Base-by-base conservation (phyloP, 805 yeast species). In the Geotrichum ghanense region DNA sequence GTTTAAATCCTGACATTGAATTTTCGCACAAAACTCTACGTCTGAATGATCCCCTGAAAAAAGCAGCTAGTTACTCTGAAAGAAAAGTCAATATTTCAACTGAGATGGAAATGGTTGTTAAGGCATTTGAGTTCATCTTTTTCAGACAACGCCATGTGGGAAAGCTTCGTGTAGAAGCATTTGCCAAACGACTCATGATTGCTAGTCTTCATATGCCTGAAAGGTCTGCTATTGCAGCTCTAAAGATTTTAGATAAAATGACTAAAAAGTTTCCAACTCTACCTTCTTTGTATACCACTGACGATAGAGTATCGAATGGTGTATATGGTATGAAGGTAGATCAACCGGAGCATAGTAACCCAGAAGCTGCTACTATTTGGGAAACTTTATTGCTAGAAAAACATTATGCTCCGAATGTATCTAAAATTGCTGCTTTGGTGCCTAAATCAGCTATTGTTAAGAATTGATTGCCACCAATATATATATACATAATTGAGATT, bases 321-420 rank as follows among this genome's bases (percentile, higher is more conserved):
- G 70, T 72, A 12, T 83, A 82, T 58, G 75, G 78, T 22, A 70
- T 81, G 53, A 87, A 79, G 43, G 73, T 73, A 10, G 75, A 75
- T 45, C 79, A 76, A 42, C 77, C 85, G 9, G 85, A 82, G 53
- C 77, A 90, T 60, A 70, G 84, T 54, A 89, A 92, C 58, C 75
- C 95, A 1, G 90, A 82, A 40, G 92, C 90, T 16, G 94, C 97
- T 1, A 82, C 88, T 0, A 65, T 90, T 27, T 92, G 95, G 95
- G 98, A 92, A 59, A 77, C 79, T 45, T 80, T 80, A 3, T 64
- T 90, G 37, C 67, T 92, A 48, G 82, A 81, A 48, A 76, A 79
- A 51, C 97, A 92, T 63, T 92, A 85, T 60, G 76, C 87, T 50
- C 95, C 95, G 2, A 65, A 75, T 48, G 85, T 89, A n/a, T 73